Percentiles rank a stretch among this genome's conserved stretches.
phyloP scores from a whole-genome alignment of 768 basidiomycete species.

The Erythrobasidium yunnanense region DNA sequence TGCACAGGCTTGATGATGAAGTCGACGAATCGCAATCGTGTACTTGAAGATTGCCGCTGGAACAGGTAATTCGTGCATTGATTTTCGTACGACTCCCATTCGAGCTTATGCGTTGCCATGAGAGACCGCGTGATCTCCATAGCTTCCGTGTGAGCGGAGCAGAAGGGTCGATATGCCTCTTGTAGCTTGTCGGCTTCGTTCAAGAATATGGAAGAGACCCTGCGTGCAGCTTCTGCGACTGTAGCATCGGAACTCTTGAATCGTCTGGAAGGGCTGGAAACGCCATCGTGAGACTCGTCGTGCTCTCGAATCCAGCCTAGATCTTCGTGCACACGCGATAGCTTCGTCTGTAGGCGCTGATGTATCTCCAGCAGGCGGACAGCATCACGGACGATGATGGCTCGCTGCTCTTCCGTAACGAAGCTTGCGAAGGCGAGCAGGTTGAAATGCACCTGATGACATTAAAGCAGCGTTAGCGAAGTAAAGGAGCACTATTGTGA shows the following conservation, averaged over 20 bases:
- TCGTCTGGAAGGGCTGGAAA: background rate
- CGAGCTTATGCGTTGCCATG: conserved; percentile 49
- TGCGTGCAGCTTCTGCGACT: background rate
- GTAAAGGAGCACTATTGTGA: background rate
- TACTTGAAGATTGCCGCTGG: conserved; percentile 21
- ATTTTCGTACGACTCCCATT: conserved; percentile 77
- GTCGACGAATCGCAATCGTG: conserved; percentile 50
- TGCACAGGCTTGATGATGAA: conserved; percentile 97
- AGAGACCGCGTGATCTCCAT: conserved; percentile 60
- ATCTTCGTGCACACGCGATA: conserved; percentile 30
- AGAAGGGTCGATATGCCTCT: conserved; percentile 70
- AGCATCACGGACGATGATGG: conserved; percentile 32
- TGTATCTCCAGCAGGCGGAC: conserved; percentile 32
- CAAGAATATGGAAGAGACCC: background rate
- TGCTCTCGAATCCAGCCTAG: conserved; percentile 25
- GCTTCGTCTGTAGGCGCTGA: conserved; percentile 28
- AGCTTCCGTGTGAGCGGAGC: conserved; percentile 74
- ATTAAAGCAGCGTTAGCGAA: no score
- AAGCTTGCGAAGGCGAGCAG: conserved; percentile 33
- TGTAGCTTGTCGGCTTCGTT: conserved; percentile 44
- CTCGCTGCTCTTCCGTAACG: conserved; percentile 29
- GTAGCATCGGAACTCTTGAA: conserved; percentile 11
- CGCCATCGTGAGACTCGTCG: background rate
- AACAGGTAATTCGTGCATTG: conserved; percentile 50
- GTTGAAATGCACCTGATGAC: conserved; percentile 39